Evolutionary conservation across 805 yeast genomes (phyloP).

Genomic region (Candida orba): DNA sequence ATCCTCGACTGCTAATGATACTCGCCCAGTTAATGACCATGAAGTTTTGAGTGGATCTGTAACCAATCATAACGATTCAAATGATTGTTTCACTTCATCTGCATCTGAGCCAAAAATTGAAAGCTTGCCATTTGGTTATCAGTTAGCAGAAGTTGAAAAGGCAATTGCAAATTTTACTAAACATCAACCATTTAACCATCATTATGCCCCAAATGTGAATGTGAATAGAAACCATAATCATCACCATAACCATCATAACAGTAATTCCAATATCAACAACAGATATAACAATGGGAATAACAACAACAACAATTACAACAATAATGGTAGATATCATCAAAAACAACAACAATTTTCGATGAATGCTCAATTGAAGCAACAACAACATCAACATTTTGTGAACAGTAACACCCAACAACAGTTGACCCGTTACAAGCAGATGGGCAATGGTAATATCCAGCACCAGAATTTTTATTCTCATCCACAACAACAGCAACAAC

Average conservation of each 20-base stretch:
- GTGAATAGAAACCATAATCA: conserved; percentile 13
- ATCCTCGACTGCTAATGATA: background rate
- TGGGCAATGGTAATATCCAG: conserved; percentile 4
- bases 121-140: conserved; percentile 18
- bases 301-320: conserved; percentile 1
- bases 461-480: conserved; percentile 3
- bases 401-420: conserved; percentile 14
- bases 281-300: conserved; percentile 4
- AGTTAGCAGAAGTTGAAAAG: conserved; percentile 23
- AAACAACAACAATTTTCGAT: conserved; percentile 12
- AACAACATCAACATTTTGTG: conserved; percentile 19
- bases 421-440: conserved; percentile 16
- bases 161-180: conserved; percentile 24
- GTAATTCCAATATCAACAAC: conserved; percentile 3
- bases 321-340: conserved; percentile 3
- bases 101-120: conserved; percentile 8
- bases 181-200: conserved; percentile 25
- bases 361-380: conserved; percentile 21
- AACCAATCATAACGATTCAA: background rate
- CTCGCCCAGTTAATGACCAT: background rate
- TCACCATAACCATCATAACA: conserved; percentile 5
- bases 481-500: conserved; percentile 5
- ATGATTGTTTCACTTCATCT: background rate
- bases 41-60: background rate
- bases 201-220: conserved; percentile 25